Conservation (phyloP, 192 early-diverging fungal species). For the Mortierella antarctica region DNA sequence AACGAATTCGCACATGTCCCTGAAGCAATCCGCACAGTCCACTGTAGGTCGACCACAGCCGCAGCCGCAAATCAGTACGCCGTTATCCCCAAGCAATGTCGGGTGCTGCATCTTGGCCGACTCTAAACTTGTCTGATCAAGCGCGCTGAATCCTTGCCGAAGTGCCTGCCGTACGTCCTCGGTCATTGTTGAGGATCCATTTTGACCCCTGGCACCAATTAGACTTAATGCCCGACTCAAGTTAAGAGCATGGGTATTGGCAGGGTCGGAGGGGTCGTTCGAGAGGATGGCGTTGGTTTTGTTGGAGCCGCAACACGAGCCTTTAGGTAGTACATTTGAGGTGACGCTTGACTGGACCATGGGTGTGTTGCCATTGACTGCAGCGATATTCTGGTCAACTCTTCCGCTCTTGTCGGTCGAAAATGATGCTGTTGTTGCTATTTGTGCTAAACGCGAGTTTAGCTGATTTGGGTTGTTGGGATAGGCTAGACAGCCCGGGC, state of each 20-base stretch:
- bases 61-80: slow-evolving; percentile 44
- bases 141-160: slow-evolving; percentile 7
- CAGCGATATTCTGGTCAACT: neutral
- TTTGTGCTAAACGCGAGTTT: neutral
- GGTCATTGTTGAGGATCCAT: slow-evolving; percentile 9
- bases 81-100: slow-evolving; percentile 28
- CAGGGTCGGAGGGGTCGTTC: neutral
- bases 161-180: slow-evolving; percentile 15
- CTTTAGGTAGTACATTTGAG: neutral
- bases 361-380: too few species aligned
- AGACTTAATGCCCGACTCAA: slow-evolving; percentile 33
- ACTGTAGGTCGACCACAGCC: slow-evolving; percentile 48
- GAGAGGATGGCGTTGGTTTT: neutral
- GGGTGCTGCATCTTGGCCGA: slow-evolving; percentile 52
- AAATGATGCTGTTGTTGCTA: neutral
- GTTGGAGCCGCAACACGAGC: slow-evolving; percentile 21
- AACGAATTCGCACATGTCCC: slow-evolving; percentile 47
- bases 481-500: slow-evolving; percentile 48
- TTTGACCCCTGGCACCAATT: slow-evolving; percentile 26
- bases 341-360: neutral
- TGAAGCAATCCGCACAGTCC: slow-evolving; percentile 46
- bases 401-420: too few species aligned
- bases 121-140: slow-evolving; percentile 17
- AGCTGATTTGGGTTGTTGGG: slow-evolving; percentile 29
- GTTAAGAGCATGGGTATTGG: slow-evolving; percentile 8